Evolutionary conservation across 2,329 filamentous ascomycete genomes (phyloP), one percentile per base, ranked within the genome.

Genomic region (Pseudocercospora eumusae): DNA sequence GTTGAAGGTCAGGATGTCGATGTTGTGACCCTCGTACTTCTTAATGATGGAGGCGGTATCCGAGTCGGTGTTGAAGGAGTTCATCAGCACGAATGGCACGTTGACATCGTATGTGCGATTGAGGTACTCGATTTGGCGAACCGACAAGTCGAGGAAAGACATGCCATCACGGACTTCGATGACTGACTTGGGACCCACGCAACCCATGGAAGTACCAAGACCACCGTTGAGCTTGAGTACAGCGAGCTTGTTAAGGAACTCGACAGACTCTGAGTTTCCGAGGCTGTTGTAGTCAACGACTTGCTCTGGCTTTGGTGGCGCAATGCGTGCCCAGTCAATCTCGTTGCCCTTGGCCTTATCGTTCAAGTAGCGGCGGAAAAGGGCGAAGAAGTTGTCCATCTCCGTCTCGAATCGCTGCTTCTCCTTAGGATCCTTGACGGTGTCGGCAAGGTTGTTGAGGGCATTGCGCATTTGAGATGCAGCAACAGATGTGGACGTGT

Each of bases 381-480:
- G 89, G 64, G 92, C 89, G 77, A 99, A 99, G 85, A 99, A 99
- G 88, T 99, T 99, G 86, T 99, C 95, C 93, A 97, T 98, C 82
- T 99, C 93, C 4, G 93, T 96, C 83, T 98, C 93, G 79, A 98
- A 98, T 69, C 96, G 87, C 90, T 96, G 93, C 82, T 86, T 87
- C 76, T 86, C 83, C 31, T 77, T 82, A 60, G 89, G 84, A 76
- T 98, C 92, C 74, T 88, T 86, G 76, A 97, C 93, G 9, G 89
- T 90, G 81, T 99, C 95, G 72, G 91, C 86, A 67, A 99, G 89
- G 78, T 89, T 88, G 78, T 96, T 98, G 77, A 99, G 85, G 65
- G 92, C 86, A 85, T 99, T 99, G 80, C 95, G 92, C 95, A 99
- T 99, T 83, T 99, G 95, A 64, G 93, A 96, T 60, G 95, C 95